phyloP scores from a whole-genome alignment of 257 asterid genomes.

The Ilex asprella region DNA sequence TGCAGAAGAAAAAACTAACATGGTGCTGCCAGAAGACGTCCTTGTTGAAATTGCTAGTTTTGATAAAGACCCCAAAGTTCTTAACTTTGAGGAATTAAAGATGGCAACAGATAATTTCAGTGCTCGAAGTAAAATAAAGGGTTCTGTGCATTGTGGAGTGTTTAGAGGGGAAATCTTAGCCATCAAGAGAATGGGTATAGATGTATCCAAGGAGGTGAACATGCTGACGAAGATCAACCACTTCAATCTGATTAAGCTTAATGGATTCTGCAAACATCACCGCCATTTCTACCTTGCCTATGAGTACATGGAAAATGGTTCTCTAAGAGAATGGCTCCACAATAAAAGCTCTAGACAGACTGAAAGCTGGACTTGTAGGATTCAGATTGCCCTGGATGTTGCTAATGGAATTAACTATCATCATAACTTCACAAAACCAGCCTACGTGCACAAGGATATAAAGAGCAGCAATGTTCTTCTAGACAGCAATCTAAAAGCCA shows the following conservation, averaged over 20 bases:
- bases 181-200: slow-evolving; percentile 27
- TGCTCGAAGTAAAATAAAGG: slow-evolving; percentile 30
- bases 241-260: slow-evolving; percentile 48
- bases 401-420: slow-evolving; percentile 64
- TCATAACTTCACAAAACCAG: slow-evolving; percentile 49
- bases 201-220: slow-evolving; percentile 34
- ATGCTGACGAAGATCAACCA: slow-evolving; percentile 46
- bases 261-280: slow-evolving; percentile 40
- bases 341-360: background rate
- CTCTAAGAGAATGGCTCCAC: slow-evolving; percentile 22
- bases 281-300: slow-evolving; percentile 36
- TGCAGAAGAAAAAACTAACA: background rate
- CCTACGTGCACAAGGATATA: slow-evolving; percentile 40
- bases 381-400: slow-evolving; percentile 50
- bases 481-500: slow-evolving; percentile 18
- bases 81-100: slow-evolving; percentile 30
- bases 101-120: slow-evolving; percentile 32
- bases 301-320: slow-evolving; percentile 55
- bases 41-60: slow-evolving; percentile 34
- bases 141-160: slow-evolving; percentile 34
- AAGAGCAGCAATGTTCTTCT: slow-evolving; percentile 45
- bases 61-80: slow-evolving; percentile 28
- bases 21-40: slow-evolving; percentile 20
- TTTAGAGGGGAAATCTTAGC: slow-evolving; percentile 33
- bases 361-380: slow-evolving; percentile 25